A percentile compares a stretch with the other conserved stretches of the same genome.
phyloP scores from a whole-genome alignment of 2,329 filamentous ascomycete species.

The Fusarium illudens region DNA sequence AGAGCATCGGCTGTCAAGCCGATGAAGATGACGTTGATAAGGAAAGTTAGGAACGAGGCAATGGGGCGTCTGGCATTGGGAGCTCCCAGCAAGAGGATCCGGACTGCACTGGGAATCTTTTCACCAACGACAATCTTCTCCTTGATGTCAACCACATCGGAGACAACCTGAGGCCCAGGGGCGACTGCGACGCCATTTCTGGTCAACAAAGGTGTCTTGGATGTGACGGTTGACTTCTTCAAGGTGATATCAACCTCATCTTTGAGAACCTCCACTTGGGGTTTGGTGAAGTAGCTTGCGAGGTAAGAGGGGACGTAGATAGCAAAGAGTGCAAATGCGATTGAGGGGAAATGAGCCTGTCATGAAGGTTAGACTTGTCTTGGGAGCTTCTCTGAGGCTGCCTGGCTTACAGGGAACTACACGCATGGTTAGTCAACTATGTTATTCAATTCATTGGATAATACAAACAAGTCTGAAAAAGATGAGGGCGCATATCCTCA shows the following conservation, averaged over 20 bases:
- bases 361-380: constrained; percentile 19
- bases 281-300: constrained; percentile 63
- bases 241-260: constrained; percentile 67
- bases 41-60: constrained; percentile 72
- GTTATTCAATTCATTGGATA: background rate
- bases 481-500: constrained; percentile 49
- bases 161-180: constrained; percentile 48
- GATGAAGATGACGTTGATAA: constrained; percentile 76
- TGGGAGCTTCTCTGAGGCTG: constrained; percentile 5
- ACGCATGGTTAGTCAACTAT: constrained; percentile 18
- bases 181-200: constrained; percentile 45
- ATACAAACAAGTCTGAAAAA: constrained; percentile 50
- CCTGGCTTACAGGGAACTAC: constrained; percentile 50
- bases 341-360: constrained; percentile 56
- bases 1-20: constrained; percentile 79
- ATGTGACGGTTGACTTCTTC: constrained; percentile 54
- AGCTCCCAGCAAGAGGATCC: constrained; percentile 76
- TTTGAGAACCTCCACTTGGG: constrained; percentile 66
- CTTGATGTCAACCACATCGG: constrained; percentile 66
- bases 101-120: constrained; percentile 64
- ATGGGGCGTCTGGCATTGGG: constrained; percentile 76
- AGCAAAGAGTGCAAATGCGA: constrained; percentile 69
- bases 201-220: constrained; percentile 39
- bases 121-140: constrained; percentile 70
- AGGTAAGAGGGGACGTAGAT: constrained; percentile 73